phyloP scores from a whole-genome alignment of 148 eudicot species.

The Salicornia ramosissima region DNA sequence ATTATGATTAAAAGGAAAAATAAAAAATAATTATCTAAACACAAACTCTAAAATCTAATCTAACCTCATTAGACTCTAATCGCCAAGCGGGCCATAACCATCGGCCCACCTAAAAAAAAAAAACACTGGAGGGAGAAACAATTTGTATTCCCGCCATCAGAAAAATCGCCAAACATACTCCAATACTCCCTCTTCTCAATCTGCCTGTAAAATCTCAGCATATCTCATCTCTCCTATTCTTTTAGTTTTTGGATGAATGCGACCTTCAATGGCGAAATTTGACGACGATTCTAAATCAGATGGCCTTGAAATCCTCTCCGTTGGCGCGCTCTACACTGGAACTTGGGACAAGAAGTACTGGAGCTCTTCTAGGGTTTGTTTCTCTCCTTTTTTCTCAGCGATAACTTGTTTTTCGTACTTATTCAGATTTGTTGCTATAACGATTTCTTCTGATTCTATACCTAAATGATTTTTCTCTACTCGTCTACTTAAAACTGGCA shows the following conservation, averaged over 20 bases:
- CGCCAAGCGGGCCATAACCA: too few relatives aligned
- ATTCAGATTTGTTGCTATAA: too few relatives aligned
- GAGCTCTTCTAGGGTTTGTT: conserved; percentile 97
- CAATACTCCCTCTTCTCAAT: neutral
- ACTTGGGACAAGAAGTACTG: conserved; percentile 96
- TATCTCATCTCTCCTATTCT: neutral
- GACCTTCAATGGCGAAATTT: conserved; percentile 43
- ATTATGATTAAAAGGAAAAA: too few relatives aligned
- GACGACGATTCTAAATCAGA: conserved; percentile 45
- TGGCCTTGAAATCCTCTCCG: conserved; percentile 68
- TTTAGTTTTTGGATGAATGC: neutral
- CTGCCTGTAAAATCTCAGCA: neutral
- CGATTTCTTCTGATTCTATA: too few relatives aligned
- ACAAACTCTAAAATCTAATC: too few relatives aligned
- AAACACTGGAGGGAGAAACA: conserved; percentile 22
- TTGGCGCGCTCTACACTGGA: conserved; percentile 65
- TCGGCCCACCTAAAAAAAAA: too few relatives aligned
- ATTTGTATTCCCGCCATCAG: conserved; percentile 31
- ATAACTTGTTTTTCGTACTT: too few relatives aligned
- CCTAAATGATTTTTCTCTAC: neutral
- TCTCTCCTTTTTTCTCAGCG: conserved; percentile 16
- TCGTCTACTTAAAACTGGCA: neutral
- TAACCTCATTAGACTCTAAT: too few relatives aligned
- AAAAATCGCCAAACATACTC: neutral
- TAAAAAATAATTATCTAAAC: too few relatives aligned